Evolutionary conservation across 2,329 filamentous ascomycete species (phyloP).

Genomic region (Aspergillus sp.): DNA sequence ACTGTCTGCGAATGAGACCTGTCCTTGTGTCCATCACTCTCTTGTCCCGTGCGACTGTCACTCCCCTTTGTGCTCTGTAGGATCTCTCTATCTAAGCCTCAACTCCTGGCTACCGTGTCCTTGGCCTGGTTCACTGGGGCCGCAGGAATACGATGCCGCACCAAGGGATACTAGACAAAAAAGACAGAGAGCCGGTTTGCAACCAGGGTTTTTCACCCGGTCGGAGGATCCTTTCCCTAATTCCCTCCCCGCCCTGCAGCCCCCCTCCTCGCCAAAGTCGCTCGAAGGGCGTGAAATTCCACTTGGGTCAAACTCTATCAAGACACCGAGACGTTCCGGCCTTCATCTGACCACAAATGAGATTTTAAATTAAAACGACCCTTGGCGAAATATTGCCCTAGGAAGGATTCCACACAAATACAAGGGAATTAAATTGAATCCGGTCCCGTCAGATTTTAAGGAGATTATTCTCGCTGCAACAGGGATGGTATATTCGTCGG

Average conservation of each 20-base stretch:
- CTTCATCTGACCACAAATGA: slow-evolving; percentile 3
- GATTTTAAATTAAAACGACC: background rate
- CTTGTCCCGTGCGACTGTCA: background rate
- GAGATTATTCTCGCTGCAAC: background rate
- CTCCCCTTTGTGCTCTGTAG: background rate
- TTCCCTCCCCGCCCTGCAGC: slow-evolving; percentile 28
- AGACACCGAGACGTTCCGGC: slow-evolving; percentile 11
- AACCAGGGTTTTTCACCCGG: background rate
- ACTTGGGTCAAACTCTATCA: slow-evolving; percentile 14
- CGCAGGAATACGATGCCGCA: background rate
- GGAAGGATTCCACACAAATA: background rate
- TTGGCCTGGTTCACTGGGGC: too few relatives aligned
- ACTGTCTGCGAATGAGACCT: background rate
- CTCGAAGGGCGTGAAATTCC: slow-evolving; percentile 12
- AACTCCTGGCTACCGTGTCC: background rate
- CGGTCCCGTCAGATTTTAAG: background rate
- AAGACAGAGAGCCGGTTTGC: background rate
- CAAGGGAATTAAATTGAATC: background rate
- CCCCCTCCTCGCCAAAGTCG: slow-evolving; percentile 8
- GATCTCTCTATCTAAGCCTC: background rate
- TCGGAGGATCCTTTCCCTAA: slow-evolving; percentile 21
- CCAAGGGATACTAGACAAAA: background rate
- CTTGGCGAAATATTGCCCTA: background rate
- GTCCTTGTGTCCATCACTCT: background rate
- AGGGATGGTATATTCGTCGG: background rate